Evolutionary conservation across 495 filamentous ascomycete genomes (phyloP).

Genomic region (Podospora pseudocomata): DNA sequence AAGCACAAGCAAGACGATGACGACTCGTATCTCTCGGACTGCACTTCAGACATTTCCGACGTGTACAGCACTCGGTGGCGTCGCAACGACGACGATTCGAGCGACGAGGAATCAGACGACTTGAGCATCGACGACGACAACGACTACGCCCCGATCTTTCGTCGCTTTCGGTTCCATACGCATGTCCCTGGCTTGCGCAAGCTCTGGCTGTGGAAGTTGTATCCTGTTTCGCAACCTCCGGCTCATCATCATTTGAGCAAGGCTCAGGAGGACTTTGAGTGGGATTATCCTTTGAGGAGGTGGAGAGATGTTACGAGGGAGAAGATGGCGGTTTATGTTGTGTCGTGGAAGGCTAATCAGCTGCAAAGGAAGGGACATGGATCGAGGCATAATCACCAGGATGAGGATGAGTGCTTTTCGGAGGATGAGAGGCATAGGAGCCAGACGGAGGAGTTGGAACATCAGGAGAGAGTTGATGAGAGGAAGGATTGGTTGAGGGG

Average conservation of each 20-base stretch:
- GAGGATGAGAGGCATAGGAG: background rate
- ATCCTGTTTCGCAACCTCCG: background rate
- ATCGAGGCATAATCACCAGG: background rate
- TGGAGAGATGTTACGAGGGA: background rate
- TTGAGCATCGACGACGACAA: background rate
- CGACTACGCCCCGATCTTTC: constrained; percentile 16
- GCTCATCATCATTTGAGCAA: background rate
- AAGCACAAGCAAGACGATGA: background rate
- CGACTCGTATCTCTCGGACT: constrained; percentile 4
- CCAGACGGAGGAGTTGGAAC: background rate
- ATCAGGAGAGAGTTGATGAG: background rate
- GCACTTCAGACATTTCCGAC: constrained; percentile 11
- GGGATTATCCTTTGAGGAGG: background rate
- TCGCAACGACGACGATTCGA: background rate
- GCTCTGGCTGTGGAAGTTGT: constrained; percentile 14
- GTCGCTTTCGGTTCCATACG: constrained; percentile 13
- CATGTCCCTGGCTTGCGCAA: constrained; percentile 11
- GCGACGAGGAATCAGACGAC: constrained; percentile 6
- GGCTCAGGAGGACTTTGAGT: background rate
- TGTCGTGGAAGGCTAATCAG: background rate
- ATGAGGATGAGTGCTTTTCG: background rate
- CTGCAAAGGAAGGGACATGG: background rate
- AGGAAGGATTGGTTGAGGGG: background rate
- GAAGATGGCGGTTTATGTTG: background rate
- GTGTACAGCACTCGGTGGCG: background rate